A percentile compares a stretch with the other conserved stretches of the same genome.
Conservation (phyloP, 2,329 filamentous ascomycete genomes). For the Fusarium xyrophilum region DNA sequence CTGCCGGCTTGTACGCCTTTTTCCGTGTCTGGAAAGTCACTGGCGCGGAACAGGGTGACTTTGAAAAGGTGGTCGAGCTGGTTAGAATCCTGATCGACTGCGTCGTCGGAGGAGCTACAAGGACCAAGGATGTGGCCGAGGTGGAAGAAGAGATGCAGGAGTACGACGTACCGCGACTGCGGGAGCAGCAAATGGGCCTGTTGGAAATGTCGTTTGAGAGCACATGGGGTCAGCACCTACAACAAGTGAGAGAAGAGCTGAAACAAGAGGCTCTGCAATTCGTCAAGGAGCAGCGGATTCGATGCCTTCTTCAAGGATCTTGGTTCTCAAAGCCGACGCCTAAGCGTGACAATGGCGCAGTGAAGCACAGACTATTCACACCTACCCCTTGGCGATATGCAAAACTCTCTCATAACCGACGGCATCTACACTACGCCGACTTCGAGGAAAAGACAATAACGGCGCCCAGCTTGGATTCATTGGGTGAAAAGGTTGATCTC, state of each 20-base stretch:
- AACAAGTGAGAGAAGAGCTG: conserved; percentile 88
- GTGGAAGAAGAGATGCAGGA: conserved; percentile 88
- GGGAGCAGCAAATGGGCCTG: conserved; percentile 91
- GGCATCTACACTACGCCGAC: conserved; percentile 88
- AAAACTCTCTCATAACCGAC: conserved; percentile 86
- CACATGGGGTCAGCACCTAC: conserved; percentile 89
- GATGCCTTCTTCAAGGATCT: conserved; percentile 84
- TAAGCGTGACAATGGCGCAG: conserved; percentile 47
- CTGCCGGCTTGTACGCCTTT: conserved; percentile 83
- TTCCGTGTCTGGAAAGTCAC: conserved; percentile 93
- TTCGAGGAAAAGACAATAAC: conserved; percentile 71
- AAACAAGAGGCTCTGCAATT: conserved; percentile 93
- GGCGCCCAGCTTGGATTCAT: conserved; percentile 74
- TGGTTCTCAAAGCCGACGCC: conserved; percentile 75
- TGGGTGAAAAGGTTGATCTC: conserved; percentile 86
- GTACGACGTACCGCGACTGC: conserved; percentile 78
- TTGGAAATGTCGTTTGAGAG: conserved; percentile 92
- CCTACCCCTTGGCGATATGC: conserved; percentile 79
- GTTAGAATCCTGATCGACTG: conserved; percentile 89
- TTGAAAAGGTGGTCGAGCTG: conserved; percentile 91
- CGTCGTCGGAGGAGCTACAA: conserved; percentile 80
- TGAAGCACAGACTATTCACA: conserved; percentile 51
- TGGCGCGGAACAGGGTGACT: conserved; percentile 82
- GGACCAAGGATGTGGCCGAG: conserved; percentile 83
- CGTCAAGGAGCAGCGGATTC: conserved; percentile 93